Percentiles rank a stretch among this genome's conserved stretches.
Evolutionary conservation across 495 filamentous ascomycete species (phyloP).

Genomic region (Penicillium manginii): DNA sequence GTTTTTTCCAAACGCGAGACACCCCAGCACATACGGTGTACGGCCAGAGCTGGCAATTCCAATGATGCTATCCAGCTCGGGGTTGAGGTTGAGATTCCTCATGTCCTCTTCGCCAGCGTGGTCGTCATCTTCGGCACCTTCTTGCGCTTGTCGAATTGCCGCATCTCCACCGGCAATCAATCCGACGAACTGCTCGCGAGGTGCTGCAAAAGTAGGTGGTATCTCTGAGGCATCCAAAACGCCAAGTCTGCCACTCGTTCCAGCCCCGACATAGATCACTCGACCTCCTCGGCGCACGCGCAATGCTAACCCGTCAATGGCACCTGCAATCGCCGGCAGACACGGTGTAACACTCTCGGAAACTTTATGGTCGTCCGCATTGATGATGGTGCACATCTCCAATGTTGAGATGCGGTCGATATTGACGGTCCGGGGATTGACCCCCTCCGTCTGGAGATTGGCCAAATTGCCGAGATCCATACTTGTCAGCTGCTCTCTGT

Average conservation of each 20-base stretch:
- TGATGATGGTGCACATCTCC: conserved; percentile 41
- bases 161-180: conserved; percentile 45
- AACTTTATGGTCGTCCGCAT: conserved; percentile 38
- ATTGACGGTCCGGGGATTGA: conserved; percentile 32
- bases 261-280: conserved; percentile 45
- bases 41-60: conserved; percentile 47
- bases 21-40: conserved; percentile 44
- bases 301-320: conserved; percentile 35
- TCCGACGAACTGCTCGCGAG: conserved; percentile 38
- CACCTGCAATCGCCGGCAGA: conserved; percentile 33
- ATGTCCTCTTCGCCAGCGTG: conserved; percentile 31
- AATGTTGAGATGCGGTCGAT: conserved; percentile 42
- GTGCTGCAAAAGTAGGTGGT: conserved; percentile 42
- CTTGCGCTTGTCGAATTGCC: conserved; percentile 42
- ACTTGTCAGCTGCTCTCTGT: neutral
- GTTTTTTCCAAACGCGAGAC: conserved; percentile 36
- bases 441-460: conserved; percentile 39
- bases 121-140: conserved; percentile 43
- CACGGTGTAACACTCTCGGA: conserved; percentile 35
- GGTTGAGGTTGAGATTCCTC: conserved; percentile 28
- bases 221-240: conserved; percentile 47
- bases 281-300: conserved; percentile 41
- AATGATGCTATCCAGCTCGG: conserved; percentile 38
- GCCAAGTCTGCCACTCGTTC: conserved; percentile 48
- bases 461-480: conserved; percentile 34